These are phyloP conservation scores for Hypoxylon sp. DNA, from an alignment of 2,329 filamentous ascomycete species.

Conservation along the genomic window DNA sequence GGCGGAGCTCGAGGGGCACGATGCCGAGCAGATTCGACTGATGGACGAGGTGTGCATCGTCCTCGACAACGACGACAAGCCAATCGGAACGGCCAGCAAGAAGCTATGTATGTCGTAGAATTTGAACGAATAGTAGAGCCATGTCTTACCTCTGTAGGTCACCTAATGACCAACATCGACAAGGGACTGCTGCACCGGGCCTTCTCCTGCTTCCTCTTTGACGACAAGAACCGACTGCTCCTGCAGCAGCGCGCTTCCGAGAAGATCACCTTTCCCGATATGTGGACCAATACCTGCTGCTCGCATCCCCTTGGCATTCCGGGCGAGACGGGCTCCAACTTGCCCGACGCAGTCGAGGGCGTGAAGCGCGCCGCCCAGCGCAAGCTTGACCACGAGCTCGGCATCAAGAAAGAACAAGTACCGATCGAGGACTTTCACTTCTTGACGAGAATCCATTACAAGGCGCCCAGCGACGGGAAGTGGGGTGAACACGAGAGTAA, in stretches of 20 bases:
- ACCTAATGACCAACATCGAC: conserved; percentile 98
- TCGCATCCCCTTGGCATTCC: conserved; percentile 94
- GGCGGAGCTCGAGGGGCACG: conserved; percentile 84
- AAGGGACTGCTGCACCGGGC: conserved; percentile 94
- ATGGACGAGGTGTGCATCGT: conserved; percentile 99
- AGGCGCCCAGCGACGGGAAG: conserved; percentile 93
- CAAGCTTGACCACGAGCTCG: conserved; percentile 93
- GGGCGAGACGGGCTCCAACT: conserved; percentile 84
- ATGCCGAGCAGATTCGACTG: conserved; percentile 95
- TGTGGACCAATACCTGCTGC: conserved; percentile 99
- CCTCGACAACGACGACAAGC: conserved; percentile 86
- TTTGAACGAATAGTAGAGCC: neutral
- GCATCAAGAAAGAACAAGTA: conserved; percentile 88
- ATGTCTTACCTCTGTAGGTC: conserved; percentile 65
- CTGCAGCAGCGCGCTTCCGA: conserved; percentile 94
- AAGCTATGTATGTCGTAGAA: conserved; percentile 78
- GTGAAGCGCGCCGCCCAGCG: conserved; percentile 92
- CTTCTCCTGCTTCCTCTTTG: conserved; percentile 98
- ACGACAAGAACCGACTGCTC: conserved; percentile 88
- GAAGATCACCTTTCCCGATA: conserved; percentile 98
- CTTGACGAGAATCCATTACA: conserved; percentile 97
- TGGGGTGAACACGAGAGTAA: conserved; percentile 99
- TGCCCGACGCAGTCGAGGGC: conserved; percentile 81
- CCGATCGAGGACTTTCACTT: conserved; percentile 92
- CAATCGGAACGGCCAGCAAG: conserved; percentile 97